Evolutionary conservation across 345 rosid genomes (phyloP).

Genomic region (Eucalyptus microcorys): DNA sequence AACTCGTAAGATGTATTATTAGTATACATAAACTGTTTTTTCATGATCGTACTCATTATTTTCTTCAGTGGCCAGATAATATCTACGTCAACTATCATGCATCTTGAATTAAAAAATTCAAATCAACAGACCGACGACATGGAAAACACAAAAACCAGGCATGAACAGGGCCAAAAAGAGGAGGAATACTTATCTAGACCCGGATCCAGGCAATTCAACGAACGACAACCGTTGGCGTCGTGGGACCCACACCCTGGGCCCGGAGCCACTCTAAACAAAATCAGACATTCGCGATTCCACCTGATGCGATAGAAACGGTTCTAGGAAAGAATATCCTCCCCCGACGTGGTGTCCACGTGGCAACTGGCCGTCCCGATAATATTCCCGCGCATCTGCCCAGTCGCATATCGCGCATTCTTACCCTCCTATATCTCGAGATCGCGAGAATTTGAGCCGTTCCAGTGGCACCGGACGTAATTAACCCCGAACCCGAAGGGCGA

Average conservation of each 20-base stretch:
- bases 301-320: neutral
- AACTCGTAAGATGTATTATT: too few species aligned
- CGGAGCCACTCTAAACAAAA: fast-evolving
- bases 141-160: fast-evolving
- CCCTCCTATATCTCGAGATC: neutral
- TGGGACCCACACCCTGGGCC: neutral
- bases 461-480: neutral
- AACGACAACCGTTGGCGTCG: neutral
- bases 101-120: neutral
- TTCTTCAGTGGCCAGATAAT: fast-evolving
- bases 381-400: neutral
- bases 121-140: neutral
- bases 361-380: neutral
- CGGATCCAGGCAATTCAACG: neutral
- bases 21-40: neutral
- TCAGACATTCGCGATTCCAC: neutral
- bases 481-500: neutral
- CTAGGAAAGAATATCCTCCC: neutral
- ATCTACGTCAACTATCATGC: neutral
- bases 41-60: neutral
- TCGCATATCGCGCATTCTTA: neutral
- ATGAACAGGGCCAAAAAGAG: neutral
- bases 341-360: neutral
- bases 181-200: neutral
- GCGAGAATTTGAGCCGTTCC: neutral